Conservation (phyloP, 2,329 filamentous ascomycete species). For the Rhexocercosporidium sp. region DNA sequence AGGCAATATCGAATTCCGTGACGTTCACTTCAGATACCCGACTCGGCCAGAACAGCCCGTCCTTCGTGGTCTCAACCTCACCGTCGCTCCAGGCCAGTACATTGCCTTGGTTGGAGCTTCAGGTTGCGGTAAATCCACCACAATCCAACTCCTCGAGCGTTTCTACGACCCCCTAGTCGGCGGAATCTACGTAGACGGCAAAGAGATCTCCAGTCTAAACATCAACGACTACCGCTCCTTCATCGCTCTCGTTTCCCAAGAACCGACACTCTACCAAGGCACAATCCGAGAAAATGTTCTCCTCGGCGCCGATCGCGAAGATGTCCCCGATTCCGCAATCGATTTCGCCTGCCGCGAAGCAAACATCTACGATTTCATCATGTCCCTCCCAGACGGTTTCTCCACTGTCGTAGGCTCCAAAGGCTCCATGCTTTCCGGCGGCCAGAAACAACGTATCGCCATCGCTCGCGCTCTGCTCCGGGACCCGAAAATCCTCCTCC, state of each 20-base stretch:
- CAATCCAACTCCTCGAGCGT: conserved; percentile 87
- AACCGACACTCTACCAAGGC: conserved; percentile 93
- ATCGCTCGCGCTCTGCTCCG: conserved; percentile 90
- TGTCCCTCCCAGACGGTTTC: conserved; percentile 85
- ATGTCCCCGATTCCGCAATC: conserved; percentile 74
- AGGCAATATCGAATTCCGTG: conserved; percentile 84
- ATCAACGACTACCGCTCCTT: conserved; percentile 84
- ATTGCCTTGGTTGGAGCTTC: conserved; percentile 91
- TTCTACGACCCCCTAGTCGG: conserved; percentile 92
- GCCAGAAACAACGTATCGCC: conserved; percentile 90
- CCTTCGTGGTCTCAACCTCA: conserved; percentile 79
- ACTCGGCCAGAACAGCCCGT: conserved; percentile 92
- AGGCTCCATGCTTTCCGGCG: conserved; percentile 83
- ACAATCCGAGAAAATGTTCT: conserved; percentile 90
- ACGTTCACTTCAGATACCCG: conserved; percentile 94
- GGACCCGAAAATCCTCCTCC: conserved; percentile 84
- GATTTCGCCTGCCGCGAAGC: conserved; percentile 84
- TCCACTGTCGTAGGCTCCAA: conserved; percentile 86
- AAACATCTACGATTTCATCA: conserved; percentile 92
- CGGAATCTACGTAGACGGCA: conserved; percentile 79
- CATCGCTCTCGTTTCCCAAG: conserved; percentile 89
- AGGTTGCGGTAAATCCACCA: conserved; percentile 93
- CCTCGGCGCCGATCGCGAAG: conserved; percentile 71
- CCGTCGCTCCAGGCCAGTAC: conserved; percentile 78
- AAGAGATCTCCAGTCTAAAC: conserved; percentile 81